A percentile compares a stretch with the other conserved stretches of the same genome.
These are phyloP conservation scores for Fraxinus floribunda DNA, from an alignment of 305 asterid genomes.

Conservation along the genomic window DNA sequence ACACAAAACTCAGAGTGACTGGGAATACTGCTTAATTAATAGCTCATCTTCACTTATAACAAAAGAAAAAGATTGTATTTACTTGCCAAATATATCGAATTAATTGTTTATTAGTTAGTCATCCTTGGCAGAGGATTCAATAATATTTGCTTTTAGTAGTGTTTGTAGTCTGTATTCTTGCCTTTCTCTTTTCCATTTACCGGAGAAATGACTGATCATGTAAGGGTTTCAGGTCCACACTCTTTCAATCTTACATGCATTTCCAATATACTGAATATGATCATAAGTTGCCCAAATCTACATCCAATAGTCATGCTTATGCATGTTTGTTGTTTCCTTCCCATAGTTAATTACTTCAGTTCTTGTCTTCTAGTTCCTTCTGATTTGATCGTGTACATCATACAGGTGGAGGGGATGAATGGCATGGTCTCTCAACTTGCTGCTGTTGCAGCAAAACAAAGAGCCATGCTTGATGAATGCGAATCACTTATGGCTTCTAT, in stretches of 20 bases:
- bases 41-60: background rate
- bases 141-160: background rate
- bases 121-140: background rate
- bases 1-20: background rate
- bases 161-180: background rate
- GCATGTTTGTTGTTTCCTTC: background rate
- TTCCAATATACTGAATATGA: constrained; percentile 6
- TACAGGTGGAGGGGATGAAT: constrained; percentile 70
- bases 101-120: background rate
- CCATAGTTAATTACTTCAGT: background rate
- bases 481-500: constrained; percentile 59
- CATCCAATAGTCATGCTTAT: background rate
- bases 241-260: background rate
- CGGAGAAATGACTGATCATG: background rate
- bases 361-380: background rate
- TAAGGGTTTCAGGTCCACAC: background rate
- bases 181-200: background rate
- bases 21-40: background rate
- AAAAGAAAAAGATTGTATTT: background rate
- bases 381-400: background rate
- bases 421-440: constrained; percentile 69
- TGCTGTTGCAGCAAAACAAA: constrained; percentile 67
- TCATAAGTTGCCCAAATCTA: background rate
- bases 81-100: no score
- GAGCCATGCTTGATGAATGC: constrained; percentile 80